Conservation (phyloP, 495 filamentous ascomycete species). For the Penicillium cataractarum region DNA sequence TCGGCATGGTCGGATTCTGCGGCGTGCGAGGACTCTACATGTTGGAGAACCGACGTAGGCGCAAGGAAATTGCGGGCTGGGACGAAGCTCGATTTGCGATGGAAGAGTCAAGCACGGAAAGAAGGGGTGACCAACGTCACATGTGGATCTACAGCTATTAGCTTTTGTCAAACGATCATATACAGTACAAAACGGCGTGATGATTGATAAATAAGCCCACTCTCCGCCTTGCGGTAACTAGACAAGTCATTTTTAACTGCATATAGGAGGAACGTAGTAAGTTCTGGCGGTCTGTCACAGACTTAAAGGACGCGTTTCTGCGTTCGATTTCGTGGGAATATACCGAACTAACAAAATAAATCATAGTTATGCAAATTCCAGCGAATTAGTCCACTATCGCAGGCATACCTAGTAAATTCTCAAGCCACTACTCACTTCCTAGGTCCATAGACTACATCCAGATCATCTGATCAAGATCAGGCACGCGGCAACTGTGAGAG, state of each 20-base stretch:
- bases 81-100: slow-evolving; percentile 1
- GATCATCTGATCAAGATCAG: slow-evolving; percentile 32
- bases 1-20: slow-evolving; percentile 1
- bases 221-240: no score
- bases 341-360: no score
- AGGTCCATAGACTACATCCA: slow-evolving; percentile 39
- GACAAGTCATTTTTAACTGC: no score
- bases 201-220: no score
- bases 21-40: slow-evolving; percentile 1
- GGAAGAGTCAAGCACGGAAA: slow-evolving; percentile 3
- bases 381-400: not conserved
- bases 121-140: slow-evolving; percentile 2
- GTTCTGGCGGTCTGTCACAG: no score
- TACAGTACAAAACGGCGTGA: no score
- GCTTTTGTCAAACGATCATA: not conserved
- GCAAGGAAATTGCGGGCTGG: not conserved
- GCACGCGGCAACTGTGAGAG: slow-evolving; percentile 14
- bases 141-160: slow-evolving; percentile 6
- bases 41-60: slow-evolving; percentile 1
- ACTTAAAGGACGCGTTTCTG: no score
- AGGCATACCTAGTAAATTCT: slow-evolving; percentile 26
- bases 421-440: slow-evolving; percentile 34
- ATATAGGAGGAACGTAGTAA: no score
- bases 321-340: no score
- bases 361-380: not conserved